These are phyloP conservation scores for Mucor saturninus DNA, from an alignment of 371 early-diverging fungal species.

Conservation along the genomic window DNA sequence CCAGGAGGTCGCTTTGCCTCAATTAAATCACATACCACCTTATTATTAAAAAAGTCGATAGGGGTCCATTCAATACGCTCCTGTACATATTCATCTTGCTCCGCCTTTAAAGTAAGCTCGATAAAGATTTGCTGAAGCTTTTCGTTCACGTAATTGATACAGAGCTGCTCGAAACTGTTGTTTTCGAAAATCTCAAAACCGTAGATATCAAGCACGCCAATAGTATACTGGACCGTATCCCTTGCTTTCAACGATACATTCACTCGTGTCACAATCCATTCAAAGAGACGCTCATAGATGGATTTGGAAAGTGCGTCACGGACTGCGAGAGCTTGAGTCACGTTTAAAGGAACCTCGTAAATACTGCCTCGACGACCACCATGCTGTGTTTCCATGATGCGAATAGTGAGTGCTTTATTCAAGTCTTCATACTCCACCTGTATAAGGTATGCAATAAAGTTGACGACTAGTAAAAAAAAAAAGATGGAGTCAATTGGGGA, in stretches of 20 bases:
- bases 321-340: constrained; percentile 76
- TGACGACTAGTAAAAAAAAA: constrained; percentile 52
- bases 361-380: constrained; percentile 82
- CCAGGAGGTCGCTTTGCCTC: constrained; percentile 95
- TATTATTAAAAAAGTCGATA: constrained; percentile 99
- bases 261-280: constrained; percentile 89
- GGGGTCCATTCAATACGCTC: constrained; percentile 99
- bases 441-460: constrained; percentile 80
- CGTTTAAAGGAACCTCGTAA: constrained; percentile 82
- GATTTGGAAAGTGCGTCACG: constrained; percentile 90
- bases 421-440: constrained; percentile 70
- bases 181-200: constrained; percentile 96
- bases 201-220: constrained; percentile 97
- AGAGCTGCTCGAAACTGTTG: constrained; percentile 99
- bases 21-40: constrained; percentile 96
- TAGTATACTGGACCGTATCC: constrained; percentile 68
- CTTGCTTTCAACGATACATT: constrained; percentile 77
- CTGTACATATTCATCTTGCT: constrained; percentile 96
- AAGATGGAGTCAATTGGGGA: too few species aligned
- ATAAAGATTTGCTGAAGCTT: constrained; percentile 99
- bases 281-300: constrained; percentile 84
- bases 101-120: constrained; percentile 95
- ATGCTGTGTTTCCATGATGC: constrained; percentile 80
- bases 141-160: constrained; percentile 99
- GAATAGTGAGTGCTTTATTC: constrained; percentile 68